phyloP scores from a whole-genome alignment of 1,284 basidiomycete species.

The Porodaedalea pini region DNA sequence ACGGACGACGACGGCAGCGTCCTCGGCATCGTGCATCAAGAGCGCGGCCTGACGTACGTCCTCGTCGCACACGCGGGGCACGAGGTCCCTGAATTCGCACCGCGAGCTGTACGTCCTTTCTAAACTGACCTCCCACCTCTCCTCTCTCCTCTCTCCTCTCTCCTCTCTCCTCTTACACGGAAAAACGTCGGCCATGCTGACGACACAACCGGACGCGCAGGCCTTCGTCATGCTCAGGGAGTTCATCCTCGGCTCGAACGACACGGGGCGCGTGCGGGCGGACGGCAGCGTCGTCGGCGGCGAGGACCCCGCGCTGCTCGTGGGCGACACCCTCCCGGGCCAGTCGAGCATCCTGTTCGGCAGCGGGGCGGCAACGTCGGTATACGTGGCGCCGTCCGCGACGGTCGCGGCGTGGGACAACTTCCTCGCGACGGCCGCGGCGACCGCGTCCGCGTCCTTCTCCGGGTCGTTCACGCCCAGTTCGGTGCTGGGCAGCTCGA shows the following conservation, averaged over 20 bases:
- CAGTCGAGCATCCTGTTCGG: constrained; percentile 51
- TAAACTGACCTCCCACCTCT: too few relatives aligned
- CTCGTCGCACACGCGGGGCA: constrained; percentile 58
- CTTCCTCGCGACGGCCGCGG: constrained; percentile 25
- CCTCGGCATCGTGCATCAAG: constrained; percentile 68
- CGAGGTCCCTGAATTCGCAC: constrained; percentile 48
- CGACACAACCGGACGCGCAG: constrained; percentile 30
- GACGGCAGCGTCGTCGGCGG: constrained; percentile 49
- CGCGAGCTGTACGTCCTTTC: constrained; percentile 43
- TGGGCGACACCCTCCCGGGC: constrained; percentile 42
- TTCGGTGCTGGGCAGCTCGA: neutral
- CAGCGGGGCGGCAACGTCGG: constrained; percentile 42
- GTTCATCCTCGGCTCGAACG: constrained; percentile 54
- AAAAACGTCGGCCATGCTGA: constrained; percentile 7
- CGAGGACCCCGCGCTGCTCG: constrained; percentile 39
- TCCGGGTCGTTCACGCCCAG: too few relatives aligned
- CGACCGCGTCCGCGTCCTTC: neutral
- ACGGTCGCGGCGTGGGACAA: constrained; percentile 55
- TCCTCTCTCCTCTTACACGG: neutral
- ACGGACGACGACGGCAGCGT: constrained; percentile 52
- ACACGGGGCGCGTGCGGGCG: constrained; percentile 45
- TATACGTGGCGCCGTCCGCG: constrained; percentile 47
- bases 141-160: too few relatives aligned
- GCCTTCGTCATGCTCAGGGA: constrained; percentile 52
- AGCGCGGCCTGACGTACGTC: constrained; percentile 63